These are phyloP conservation scores for Cicer yamashitae DNA, from an alignment of 306 rosid species.

Conservation along the genomic window DNA sequence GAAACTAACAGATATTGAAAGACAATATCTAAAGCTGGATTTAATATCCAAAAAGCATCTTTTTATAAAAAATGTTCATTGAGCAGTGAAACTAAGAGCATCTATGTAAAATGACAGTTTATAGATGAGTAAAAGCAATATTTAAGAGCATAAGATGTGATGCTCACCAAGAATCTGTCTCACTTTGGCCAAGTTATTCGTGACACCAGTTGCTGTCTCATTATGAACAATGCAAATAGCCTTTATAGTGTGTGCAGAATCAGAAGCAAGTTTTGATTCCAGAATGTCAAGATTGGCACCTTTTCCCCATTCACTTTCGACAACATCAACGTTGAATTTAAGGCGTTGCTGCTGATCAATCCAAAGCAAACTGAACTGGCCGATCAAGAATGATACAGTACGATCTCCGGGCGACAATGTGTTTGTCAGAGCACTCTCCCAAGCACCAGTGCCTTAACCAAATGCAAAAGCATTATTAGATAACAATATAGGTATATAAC, in stretches of 20 bases:
- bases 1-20: background rate
- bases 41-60: no score
- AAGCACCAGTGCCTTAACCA: constrained; percentile 93
- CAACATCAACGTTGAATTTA: constrained; percentile 88
- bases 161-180: constrained; percentile 82
- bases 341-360: constrained; percentile 99
- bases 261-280: constrained; percentile 86
- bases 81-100: no score
- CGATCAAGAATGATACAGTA: constrained; percentile 84
- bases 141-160: constrained; percentile 1
- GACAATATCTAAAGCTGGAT: background rate
- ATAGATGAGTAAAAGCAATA: constrained; percentile 18
- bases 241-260: constrained; percentile 78
- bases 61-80: no score
- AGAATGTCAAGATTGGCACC: constrained; percentile 91
- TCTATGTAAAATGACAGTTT: background rate
- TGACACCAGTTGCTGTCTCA: constrained; percentile 98
- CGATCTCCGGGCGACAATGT: constrained; percentile 97
- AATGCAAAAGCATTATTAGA: constrained; percentile 35
- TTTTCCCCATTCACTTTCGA: constrained; percentile 96
- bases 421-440: constrained; percentile 99
- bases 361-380: constrained; percentile 99
- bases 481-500: background rate
- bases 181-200: constrained; percentile 82
- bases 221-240: constrained; percentile 97